phyloP scores from a whole-genome alignment of 495 filamentous ascomycete species.

The Evansstolkia leycettana region DNA sequence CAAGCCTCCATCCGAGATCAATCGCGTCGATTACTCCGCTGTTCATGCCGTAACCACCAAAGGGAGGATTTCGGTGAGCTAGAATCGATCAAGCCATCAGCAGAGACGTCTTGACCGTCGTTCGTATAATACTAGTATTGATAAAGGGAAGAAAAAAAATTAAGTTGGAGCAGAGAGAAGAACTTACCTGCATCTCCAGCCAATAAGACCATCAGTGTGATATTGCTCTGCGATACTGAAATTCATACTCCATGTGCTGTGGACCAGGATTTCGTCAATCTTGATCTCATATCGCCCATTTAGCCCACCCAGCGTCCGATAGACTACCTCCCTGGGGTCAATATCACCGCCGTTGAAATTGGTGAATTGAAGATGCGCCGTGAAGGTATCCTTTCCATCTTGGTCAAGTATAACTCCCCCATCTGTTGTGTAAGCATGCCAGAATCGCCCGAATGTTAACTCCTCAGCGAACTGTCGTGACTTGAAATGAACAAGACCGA shows the following conservation, averaged over 20 bases:
- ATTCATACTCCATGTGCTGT: slow-evolving; percentile 11
- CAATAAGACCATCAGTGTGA: slow-evolving; percentile 19
- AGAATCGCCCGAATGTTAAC: slow-evolving; percentile 12
- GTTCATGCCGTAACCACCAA: slow-evolving; percentile 25
- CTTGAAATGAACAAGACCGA: slow-evolving; percentile 20
- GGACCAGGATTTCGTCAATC: slow-evolving; percentile 21
- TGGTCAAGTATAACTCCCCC: slow-evolving; percentile 15
- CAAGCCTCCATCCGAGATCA: slow-evolving; percentile 18
- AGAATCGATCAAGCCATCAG: too few relatives aligned
- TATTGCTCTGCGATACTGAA: slow-evolving; percentile 11
- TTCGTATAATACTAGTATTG: neutral
- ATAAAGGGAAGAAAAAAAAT: neutral
- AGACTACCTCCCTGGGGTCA: slow-evolving; percentile 11
- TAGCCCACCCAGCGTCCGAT: slow-evolving; percentile 12
- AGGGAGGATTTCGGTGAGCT: slow-evolving; percentile 39
- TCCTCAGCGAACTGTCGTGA: slow-evolving; percentile 12
- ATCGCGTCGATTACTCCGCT: slow-evolving; percentile 19
- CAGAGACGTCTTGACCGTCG: too few relatives aligned
- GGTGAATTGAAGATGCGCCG: slow-evolving; percentile 10
- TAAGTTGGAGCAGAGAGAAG: neutral
- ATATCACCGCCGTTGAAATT: slow-evolving; percentile 2
- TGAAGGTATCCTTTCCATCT: slow-evolving; percentile 20
- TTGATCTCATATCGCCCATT: slow-evolving; percentile 6
- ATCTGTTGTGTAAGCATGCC: slow-evolving; percentile 15
- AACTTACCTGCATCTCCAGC: slow-evolving; percentile 33